phyloP scores from a whole-genome alignment of 768 basidiomycete species.

The Multifurca ochricompacta region DNA sequence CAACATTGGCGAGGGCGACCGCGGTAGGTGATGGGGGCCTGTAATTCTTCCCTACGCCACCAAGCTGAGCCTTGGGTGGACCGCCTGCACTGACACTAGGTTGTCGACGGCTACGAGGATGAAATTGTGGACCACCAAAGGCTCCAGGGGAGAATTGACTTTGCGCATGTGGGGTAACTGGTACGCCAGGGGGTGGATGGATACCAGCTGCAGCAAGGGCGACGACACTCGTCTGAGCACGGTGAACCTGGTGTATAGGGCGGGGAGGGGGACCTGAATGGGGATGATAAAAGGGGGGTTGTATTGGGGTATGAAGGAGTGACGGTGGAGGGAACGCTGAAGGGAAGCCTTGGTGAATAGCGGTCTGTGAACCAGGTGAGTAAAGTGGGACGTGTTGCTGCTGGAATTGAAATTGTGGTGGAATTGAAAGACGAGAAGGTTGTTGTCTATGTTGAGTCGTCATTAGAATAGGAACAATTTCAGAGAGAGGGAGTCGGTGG shows the following conservation, averaged over 20 bases:
- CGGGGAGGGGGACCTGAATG: constrained; percentile 45
- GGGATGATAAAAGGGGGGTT: constrained; percentile 51
- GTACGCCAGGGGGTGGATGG: constrained; percentile 45
- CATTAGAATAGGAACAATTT: no score
- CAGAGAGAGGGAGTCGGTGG: no score
- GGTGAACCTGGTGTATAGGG: constrained; percentile 40
- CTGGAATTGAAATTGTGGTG: constrained; percentile 45
- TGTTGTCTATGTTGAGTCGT: constrained; percentile 37
- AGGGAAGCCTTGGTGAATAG: constrained; percentile 50
- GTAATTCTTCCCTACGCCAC: constrained; percentile 70
- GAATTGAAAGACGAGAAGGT: constrained; percentile 50
- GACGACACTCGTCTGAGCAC: constrained; percentile 52
- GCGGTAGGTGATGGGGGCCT: constrained; percentile 51
- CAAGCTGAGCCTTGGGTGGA: constrained; percentile 80
- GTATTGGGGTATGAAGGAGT: constrained; percentile 66
- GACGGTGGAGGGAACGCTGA: constrained; percentile 40
- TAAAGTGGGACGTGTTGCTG: constrained; percentile 51
- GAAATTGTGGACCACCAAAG: constrained; percentile 32
- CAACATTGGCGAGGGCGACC: constrained; percentile 22
- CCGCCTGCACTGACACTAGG: constrained; percentile 68
- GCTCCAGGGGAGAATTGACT: constrained; percentile 49
- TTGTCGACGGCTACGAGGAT: constrained; percentile 57
- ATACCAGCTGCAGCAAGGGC: constrained; percentile 57
- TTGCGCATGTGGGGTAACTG: constrained; percentile 53
- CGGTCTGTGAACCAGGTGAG: constrained; percentile 58